Evolutionary conservation across 1,284 basidiomycete genomes (phyloP), one percentile per base, ranked within the genome.

Genomic region (Tausonia pullulans): DNA sequence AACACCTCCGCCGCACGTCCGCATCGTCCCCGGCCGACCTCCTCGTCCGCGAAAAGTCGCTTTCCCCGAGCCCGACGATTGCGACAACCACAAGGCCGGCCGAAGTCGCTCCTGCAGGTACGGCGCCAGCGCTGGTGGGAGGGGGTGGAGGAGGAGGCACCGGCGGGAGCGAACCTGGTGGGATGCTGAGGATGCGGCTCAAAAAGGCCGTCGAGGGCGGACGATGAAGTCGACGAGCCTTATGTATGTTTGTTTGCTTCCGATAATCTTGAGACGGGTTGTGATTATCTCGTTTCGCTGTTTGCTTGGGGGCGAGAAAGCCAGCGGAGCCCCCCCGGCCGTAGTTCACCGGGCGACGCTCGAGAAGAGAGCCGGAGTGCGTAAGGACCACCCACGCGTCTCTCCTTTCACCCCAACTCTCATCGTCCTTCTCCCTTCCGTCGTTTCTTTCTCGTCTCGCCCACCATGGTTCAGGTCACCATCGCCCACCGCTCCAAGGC

Each of bases 401-500:
- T 27, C 27, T 27, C 27, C 27, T 27, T 27, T 27, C 27, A 27
- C 27, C 27, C 27, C 27, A 27, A 27, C 27, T 58, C 16, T 41
- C 9, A 8, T 39, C 46, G 3, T 5, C 57, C 48, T 14, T 44
- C 41, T 51, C 48, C 11, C 11, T 48, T 49, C 57, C 45, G 39
- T 11, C n/a, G 11, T 40, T 27, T 13, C 39, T n/a, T 59, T 49
- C 2, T 40, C 14, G 45, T 14, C 11, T 27, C 58, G 5, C 3
- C n/a, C 61, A 49, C 5, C 39, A 88, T 87, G 86, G 82, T 84
- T 62, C 73, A 79, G 11, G 70, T 89, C 57, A 83, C 80, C 2
- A 75, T 89, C 50, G 79, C 81, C 27, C 60, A 50, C 11, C 60
- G 64, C 3, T 27, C 59, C 27, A 27, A 27, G 27, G 27, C 27